Conservation (phyloP, 371 early-diverging fungal species). For the Rhizopus delemar region DNA sequence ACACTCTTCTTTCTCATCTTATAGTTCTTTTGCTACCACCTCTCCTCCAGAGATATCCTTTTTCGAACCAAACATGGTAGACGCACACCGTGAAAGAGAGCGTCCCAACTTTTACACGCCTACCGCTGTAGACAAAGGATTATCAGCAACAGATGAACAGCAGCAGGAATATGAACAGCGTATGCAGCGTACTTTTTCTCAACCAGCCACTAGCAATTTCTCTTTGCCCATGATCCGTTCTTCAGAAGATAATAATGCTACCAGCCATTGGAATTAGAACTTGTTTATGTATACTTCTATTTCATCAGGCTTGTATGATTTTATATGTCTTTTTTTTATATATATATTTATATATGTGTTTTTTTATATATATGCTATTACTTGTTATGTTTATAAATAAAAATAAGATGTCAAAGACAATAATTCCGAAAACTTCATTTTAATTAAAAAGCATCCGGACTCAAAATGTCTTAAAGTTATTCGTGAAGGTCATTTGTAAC, state of each 20-base stretch:
- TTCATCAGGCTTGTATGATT: not conserved
- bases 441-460: conserved; percentile 27
- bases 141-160: not conserved
- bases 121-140: not conserved
- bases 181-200: conserved; percentile 16
- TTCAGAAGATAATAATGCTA: conserved; percentile 15
- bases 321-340: conserved; percentile 5
- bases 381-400: not conserved
- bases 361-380: not conserved
- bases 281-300: not conserved
- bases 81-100: not conserved
- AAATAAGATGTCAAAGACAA: conserved; percentile 21
- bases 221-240: conserved; percentile 30
- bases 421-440: conserved; percentile 31
- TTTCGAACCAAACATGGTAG: conserved; percentile 7
- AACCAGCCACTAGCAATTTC: not conserved
- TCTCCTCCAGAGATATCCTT: conserved; percentile 7
- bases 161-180: conserved; percentile 24
- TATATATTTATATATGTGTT: not conserved
- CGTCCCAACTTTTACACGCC: not conserved
- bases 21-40: not conserved
- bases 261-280: conserved; percentile 18
- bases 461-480: conserved; percentile 26
- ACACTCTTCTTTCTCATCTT: not conserved
- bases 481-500: conserved; percentile 19